Evolutionary conservation across 2,329 filamentous ascomycete genomes (phyloP).

Genomic region (Cladophialophora immunda): DNA sequence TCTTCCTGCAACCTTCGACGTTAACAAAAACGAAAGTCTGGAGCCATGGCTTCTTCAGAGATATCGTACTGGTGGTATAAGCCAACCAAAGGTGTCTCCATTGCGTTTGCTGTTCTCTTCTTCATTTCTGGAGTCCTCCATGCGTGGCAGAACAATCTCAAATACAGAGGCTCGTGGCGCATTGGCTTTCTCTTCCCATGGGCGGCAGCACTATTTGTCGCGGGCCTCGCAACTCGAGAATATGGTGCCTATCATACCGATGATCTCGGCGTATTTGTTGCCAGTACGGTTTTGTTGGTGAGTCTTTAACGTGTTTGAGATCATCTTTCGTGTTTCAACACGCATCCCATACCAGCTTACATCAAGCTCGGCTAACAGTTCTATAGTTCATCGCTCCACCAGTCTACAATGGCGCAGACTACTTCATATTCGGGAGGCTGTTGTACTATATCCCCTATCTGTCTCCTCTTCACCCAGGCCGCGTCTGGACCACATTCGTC

Average conservation of each 20-base stretch:
- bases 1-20: background rate
- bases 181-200: constrained; percentile 53
- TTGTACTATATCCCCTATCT: constrained; percentile 60
- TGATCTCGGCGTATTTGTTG: constrained; percentile 49
- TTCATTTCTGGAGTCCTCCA: constrained; percentile 49
- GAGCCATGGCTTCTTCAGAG: constrained; percentile 5
- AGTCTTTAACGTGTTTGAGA: background rate
- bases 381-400: constrained; percentile 49
- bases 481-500: constrained; percentile 67
- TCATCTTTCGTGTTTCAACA: background rate
- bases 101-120: constrained; percentile 53
- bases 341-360: background rate
- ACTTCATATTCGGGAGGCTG: constrained; percentile 62
- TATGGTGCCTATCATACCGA: constrained; percentile 49
- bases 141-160: constrained; percentile 51
- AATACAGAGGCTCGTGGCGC: constrained; percentile 50
- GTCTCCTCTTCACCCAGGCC: constrained; percentile 61
- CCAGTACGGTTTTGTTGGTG: constrained; percentile 49
- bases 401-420: constrained; percentile 57
- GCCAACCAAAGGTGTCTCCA: constrained; percentile 52
- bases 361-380: background rate
- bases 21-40: background rate
- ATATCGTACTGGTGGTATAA: constrained; percentile 50
- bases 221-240: constrained; percentile 49
- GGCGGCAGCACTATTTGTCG: constrained; percentile 51